These are phyloP conservation scores for Bretschneidera sinensis DNA, from an alignment of 345 rosid species.

Conservation along the genomic window DNA sequence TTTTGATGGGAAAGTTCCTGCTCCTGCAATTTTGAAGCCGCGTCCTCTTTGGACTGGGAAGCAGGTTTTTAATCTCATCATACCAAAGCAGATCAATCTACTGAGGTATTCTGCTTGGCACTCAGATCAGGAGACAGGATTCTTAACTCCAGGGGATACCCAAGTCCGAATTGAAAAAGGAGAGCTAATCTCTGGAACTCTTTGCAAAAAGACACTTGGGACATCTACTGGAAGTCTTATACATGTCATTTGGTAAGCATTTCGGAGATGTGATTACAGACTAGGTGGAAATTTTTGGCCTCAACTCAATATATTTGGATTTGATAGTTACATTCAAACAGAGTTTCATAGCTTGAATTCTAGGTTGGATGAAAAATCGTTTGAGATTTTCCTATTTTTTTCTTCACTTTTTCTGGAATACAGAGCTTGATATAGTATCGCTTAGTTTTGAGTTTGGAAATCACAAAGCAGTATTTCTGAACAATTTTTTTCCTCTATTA, in stretches of 20 bases:
- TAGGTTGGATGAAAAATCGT: too few relatives aligned
- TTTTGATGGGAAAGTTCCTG: constrained; percentile 96
- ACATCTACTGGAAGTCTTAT: constrained; percentile 89
- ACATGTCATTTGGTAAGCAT: constrained; percentile 84
- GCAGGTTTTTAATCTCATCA: constrained; percentile 94
- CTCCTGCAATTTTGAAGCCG: constrained; percentile 91
- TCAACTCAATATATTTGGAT: background rate
- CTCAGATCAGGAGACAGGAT: constrained; percentile 67
- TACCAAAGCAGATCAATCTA: constrained; percentile 96
- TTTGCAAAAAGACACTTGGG: constrained; percentile 97
- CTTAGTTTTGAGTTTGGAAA: too few relatives aligned
- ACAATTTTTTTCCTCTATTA: background rate
- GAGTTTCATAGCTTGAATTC: too few relatives aligned
- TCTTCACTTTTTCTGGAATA: background rate
- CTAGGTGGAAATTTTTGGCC: background rate
- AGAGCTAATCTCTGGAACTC: constrained; percentile 85
- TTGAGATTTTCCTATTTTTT: too few relatives aligned
- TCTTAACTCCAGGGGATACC: constrained; percentile 87
- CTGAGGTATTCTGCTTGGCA: constrained; percentile 92
- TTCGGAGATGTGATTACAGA: constrained; percentile 8
- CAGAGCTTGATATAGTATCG: too few relatives aligned
- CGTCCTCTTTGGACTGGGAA: constrained; percentile 99
- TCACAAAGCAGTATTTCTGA: too few relatives aligned
- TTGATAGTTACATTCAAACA: too few relatives aligned
- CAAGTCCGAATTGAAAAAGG: constrained; percentile 92